phyloP scores from a whole-genome alignment of 495 filamentous ascomycete species.

The Xylaria palmicola region DNA sequence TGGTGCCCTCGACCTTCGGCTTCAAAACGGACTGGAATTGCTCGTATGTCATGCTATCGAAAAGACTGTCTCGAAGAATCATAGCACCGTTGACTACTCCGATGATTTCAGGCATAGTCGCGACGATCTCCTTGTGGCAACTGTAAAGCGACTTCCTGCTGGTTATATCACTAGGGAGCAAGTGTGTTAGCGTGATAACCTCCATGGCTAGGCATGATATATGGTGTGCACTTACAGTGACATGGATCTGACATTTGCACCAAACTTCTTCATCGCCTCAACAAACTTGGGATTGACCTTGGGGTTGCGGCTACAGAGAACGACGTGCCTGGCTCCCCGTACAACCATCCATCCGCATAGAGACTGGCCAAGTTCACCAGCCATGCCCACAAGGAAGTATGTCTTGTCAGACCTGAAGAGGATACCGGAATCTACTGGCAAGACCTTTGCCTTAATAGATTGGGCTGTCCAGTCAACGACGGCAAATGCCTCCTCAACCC shows the following conservation, averaged over 20 bases:
- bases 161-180: conserved; percentile 12
- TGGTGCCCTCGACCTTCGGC: conserved; percentile 39
- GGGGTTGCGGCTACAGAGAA: conserved; percentile 43
- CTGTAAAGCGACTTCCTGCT: conserved; percentile 5
- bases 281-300: conserved; percentile 12
- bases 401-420: conserved; percentile 37
- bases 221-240: background rate
- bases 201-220: background rate
- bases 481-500: background rate
- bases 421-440: background rate
- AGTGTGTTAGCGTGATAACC: background rate
- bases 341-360: conserved; percentile 51
- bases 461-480: background rate
- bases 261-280: background rate
- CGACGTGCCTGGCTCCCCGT: conserved; percentile 45
- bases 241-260: background rate
- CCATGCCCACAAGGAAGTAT: conserved; percentile 50
- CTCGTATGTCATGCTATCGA: conserved; percentile 29
- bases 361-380: conserved; percentile 45
- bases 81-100: conserved; percentile 43
- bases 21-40: conserved; percentile 20
- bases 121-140: conserved; percentile 7
- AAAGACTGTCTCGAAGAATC: conserved; percentile 34
- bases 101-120: conserved; percentile 34
- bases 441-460: background rate